Base-by-base conservation (phyloP, 352 stramenopile genomes). In the Phytophthora meadii region DNA sequence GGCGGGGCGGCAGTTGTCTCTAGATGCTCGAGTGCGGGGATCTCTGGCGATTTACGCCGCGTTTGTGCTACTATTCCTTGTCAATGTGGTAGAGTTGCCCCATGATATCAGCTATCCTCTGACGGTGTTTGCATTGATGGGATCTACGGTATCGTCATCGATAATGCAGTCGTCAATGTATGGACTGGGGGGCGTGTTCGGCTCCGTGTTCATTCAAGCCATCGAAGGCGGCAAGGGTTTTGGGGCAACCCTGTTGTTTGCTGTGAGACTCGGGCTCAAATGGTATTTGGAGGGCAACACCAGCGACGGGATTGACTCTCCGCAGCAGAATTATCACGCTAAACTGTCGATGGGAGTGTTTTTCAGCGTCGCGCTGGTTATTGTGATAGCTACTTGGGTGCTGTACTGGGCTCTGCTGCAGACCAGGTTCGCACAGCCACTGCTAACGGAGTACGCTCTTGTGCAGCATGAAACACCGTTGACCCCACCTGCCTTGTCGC, bases 181-280 rank as follows among this genome's bases (percentile, higher is more conserved):
- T 67, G 86, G 86, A 7, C 67, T 94, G 30, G 86, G 78, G 3
- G 86, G 84, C n/a, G 83, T 94, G 5, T 93, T 94, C 49, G 86
- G 86, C 7, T 76, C 84, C 48, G 58, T 80, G 27, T 94, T 93
- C 56, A 79, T 93, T 37, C 86, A 94, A 52, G 84, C 86, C 4
- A 84, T 94, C 39, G 86, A 94, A 49, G 82, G 79, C 30, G 86
- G 86, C 47, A 94, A 93, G 57, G 86, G 82, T 22, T 92, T 90
- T 39, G 80, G 86, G 24, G 86, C 86, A 11, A 88, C 92, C 42
- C 37, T 94, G 42, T 62, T 94, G 11, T 90, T 92, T 45, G 62
- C 79, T 17, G 77, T 89, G 34, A 80, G 86, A 46, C 60, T 94
- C 15, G 50, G 41, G 19, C 66, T 90, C 25, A 94, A 92, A 54